Base-by-base conservation (phyloP, 495 filamentous ascomycete species). In the Neurospora intermedia region DNA sequence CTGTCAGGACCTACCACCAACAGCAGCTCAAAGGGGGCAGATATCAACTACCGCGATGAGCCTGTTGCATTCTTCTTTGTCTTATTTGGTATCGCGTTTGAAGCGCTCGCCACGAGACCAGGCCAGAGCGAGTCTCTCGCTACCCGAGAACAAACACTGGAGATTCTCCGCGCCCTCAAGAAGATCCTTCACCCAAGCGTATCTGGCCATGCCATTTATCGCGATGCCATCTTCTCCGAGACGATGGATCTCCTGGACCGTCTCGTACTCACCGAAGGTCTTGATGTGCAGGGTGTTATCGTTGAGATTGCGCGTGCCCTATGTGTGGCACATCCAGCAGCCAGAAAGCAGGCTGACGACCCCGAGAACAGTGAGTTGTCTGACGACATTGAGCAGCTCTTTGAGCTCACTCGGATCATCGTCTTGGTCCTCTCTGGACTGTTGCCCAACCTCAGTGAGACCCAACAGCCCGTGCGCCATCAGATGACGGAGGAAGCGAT, bases 61-160 rank as follows among this genome's bases (percentile, higher is more conserved):
- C 96, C 96, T 0, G 94, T 98, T 18, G 96, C 96, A 1, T 99
- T 99, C 85, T 99, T 99, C 83, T 99, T 99, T 76, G 94, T 99
- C 11, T 87, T 99, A 1, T 99, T 98, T 77, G 96, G 96, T 35
- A 91, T 99, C 72, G 94, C 94, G 0, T 97, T 98, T 75, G 96
- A 99, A 81, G 94, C 96, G 38, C 87, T 99, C 54, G 94, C 93
- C 18, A 92, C 91, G 8, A 90, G 93, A 72, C 89, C 91, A 15
- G 85, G 85, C 7, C 85, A 86, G 66, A 91, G 89, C 62, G 92
- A 93, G 75, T 88, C 88, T 0, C 84, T 93, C 41, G 88, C 89
- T 6, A 89, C 89, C 0, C 88, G 91, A 75, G 91, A 93, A 70
- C 93, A 97, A 78, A 95, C 93, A 13, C 83, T 98, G 54, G 93